A percentile compares a stretch with the other conserved stretches of the same genome.
phyloP scores from a whole-genome alignment of 208 protist species.

The Crithidia acanthocephali region DNA sequence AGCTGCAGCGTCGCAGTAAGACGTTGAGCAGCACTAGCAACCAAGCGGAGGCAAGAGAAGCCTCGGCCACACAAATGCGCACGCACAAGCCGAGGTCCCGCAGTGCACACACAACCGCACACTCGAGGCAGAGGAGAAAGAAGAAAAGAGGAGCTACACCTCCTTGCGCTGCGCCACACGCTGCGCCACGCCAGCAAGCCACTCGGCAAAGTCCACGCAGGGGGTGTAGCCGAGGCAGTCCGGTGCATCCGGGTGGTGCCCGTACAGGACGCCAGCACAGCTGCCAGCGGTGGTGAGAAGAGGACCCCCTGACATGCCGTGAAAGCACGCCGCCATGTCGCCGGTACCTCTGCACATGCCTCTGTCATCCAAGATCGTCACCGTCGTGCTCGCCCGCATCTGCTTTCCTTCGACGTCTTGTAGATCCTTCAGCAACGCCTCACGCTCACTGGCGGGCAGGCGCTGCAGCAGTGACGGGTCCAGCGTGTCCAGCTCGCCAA shows the following conservation, averaged over 20 bases:
- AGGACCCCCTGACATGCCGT: constrained; percentile 84
- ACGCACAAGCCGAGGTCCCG: too few relatives aligned
- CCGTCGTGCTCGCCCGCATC: constrained; percentile 14
- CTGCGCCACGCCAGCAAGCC: constrained; percentile 31
- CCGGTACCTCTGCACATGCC: constrained; percentile 61
- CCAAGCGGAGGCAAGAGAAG: too few relatives aligned
- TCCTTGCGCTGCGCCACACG: constrained; percentile 7
- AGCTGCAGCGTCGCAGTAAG: too few relatives aligned
- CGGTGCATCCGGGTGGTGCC: constrained; percentile 54
- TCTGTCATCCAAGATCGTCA: constrained; percentile 47
- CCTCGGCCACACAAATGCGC: too few relatives aligned
- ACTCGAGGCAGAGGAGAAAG: not conserved
- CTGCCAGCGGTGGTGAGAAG: constrained; percentile 38
- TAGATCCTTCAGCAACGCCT: constrained; percentile 55
- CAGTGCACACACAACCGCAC: too few relatives aligned
- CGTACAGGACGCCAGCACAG: constrained; percentile 76
- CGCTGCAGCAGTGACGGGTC: constrained; percentile 69
- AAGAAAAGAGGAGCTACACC: too few relatives aligned
- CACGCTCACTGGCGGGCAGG: constrained; percentile 47
- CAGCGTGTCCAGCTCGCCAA: constrained; percentile 80
- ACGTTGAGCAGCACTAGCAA: too few relatives aligned
- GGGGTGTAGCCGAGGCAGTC: constrained; percentile 66
- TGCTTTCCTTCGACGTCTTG: constrained; percentile 74
- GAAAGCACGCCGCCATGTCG: constrained; percentile 51
- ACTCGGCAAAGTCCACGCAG: constrained; percentile 42